Evolutionary conservation across 2,329 filamentous ascomycete genomes (phyloP), one percentile per base, ranked within the genome.

Genomic region (Ophiostoma pallidulum): DNA sequence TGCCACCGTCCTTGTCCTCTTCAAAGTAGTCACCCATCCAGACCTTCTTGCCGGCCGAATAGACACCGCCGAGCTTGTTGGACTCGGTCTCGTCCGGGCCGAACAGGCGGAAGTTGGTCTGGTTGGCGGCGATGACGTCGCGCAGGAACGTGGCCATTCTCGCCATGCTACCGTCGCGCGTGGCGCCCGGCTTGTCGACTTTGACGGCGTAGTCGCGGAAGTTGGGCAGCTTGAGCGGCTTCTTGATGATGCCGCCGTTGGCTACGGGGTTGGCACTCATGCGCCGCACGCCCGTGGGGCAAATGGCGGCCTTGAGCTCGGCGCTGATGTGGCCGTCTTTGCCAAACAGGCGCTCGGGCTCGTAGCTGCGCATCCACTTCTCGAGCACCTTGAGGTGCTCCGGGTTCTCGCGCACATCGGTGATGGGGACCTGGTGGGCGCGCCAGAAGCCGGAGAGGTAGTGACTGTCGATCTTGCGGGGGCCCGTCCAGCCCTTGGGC

Each of bases 1-100:
- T 88, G 52, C 85, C 84, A 9, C 84, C 84, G 57, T 89, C 80
- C 8, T 67, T 64, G 57, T 90, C 85, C 59, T 89, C 84, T 4
- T 85, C 80, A 52, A 89, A 84, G 61, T 84, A 86, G 42, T 86
- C 84, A 6, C 77, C 84, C 68, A 89, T 71, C 84, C 85, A 89
- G 4, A 86, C 83, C 64, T 89, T 89, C 73, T 87, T 84, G 5
- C 80, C 80, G 1, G 76, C 82, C 49, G 83, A 73, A 62, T 89
- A 89, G 39, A 90, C 79, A 20, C 73, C 74, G 1, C 68, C 73
- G 3, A 90, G 76, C 65, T 90, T 89, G 67, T 90, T 90, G 19
- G 83, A 87, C 60, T 89, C 80, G 0, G 84, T 89, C 72, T 90
- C 85, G 59, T 90, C 85, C 0, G 85, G 85, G 0, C 84, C 84